A percentile compares a stretch with the other conserved stretches of the same genome.
phyloP scores from a whole-genome alignment of 1,284 basidiomycete species.

The Rhodotorula sp. region DNA sequence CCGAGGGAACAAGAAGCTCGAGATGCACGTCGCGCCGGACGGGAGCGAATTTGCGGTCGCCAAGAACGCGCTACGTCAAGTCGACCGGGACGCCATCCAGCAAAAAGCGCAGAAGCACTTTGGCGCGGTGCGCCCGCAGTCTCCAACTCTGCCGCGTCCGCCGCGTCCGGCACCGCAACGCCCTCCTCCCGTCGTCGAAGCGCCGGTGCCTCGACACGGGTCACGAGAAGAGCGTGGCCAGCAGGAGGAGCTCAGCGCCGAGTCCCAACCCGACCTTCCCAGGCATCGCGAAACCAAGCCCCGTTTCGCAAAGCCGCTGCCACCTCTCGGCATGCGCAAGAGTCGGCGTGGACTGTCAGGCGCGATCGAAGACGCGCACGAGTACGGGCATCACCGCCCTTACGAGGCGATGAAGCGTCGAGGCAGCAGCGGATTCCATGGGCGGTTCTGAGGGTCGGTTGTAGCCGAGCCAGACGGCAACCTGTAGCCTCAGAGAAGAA shows the following conservation, averaged over 20 bases:
- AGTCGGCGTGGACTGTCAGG: not conserved
- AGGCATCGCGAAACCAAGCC: not conserved
- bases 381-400: not conserved
- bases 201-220: not conserved
- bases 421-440: not conserved
- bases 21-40: not conserved
- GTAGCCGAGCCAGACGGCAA: too few relatives aligned
- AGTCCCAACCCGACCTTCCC: not conserved
- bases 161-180: not conserved
- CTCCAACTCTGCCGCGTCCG: not conserved
- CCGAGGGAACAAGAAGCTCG: not conserved
- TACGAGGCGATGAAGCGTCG: not conserved
- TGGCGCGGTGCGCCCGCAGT: not conserved
- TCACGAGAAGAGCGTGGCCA: too few relatives aligned
- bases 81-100: not conserved
- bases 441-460: not conserved
- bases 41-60: slow-evolving; percentile 1
- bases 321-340: not conserved
- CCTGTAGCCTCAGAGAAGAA: too few relatives aligned
- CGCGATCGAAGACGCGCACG: not conserved
- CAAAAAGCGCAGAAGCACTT: not conserved
- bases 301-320: not conserved
- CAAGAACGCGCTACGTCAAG: not conserved
- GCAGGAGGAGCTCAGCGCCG: too few relatives aligned
- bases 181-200: not conserved